Base-by-base conservation (phyloP, 495 filamentous ascomycete genomes). In the Penicillium parvum region DNA sequence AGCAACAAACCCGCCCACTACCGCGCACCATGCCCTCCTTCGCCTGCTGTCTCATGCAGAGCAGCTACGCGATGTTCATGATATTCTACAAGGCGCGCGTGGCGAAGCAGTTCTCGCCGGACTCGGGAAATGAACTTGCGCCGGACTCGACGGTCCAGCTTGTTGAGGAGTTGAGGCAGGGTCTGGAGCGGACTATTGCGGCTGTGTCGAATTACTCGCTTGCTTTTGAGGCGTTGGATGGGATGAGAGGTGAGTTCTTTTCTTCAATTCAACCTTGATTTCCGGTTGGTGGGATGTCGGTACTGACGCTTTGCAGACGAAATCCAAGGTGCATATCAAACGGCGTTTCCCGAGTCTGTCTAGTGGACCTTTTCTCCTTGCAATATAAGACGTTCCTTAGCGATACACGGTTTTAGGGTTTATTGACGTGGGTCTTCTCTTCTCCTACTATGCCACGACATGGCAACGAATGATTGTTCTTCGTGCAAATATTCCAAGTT, bases 31-130 rank as follows among this genome's bases (percentile, higher is more conserved):
- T 82, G 73, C 78, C 78, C 0, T 71, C 74, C 0, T 81, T 81
- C 43, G 75, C 78, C 12, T 80, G 76, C 46, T 82, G 78, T 49
- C 67, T 78, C 7, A 81, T 82, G 77, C 78, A 82, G 50, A 73
- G 74, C 32, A 78, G 74, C 45, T 82, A 82, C 45, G 76, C 77
- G 6, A 65, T 82, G 57, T 65, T 81, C 16, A 82, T 82, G 77
- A 55, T 70, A 1, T 71, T 63, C 43, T 69, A 71, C 50, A 71
- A 72, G 33, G 66, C 73, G 3, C 69, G 71, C 15, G 64, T 75
- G 11, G 68, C 68, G 36, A 76, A 72, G 11, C 73, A 67, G 19
- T 26, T 72, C 21, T 67, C 71, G 10, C 60, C 63, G 7, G 72
- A 71, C 12, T 53, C 61, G 1, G 56, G 53, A 12, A 49, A 57